These are phyloP conservation scores for Tilletia walkeri DNA, from an alignment of 1,284 basidiomycete species.

Conservation along the genomic window DNA sequence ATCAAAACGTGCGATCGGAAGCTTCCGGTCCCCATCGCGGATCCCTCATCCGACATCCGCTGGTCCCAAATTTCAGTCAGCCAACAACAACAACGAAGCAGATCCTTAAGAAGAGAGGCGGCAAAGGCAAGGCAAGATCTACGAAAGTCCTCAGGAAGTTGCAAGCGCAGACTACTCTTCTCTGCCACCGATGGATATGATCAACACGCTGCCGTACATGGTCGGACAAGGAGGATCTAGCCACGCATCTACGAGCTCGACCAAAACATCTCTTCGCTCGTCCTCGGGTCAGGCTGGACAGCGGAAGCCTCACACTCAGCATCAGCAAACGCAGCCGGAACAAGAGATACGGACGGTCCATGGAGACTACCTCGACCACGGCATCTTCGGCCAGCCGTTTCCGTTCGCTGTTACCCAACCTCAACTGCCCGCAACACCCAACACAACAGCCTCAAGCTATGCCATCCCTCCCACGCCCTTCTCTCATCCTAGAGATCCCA, in stretches of 20 bases:
- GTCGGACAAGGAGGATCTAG: background rate
- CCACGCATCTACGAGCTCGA: background rate
- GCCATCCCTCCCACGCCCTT: conserved; percentile 23
- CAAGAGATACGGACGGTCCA: background rate
- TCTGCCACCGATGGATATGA: background rate
- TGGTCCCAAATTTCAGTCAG: no score
- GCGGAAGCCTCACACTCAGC: background rate
- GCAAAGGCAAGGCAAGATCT: no score
- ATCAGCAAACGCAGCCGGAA: background rate
- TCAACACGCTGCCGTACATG: conserved; percentile 1
- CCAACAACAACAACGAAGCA: no score
- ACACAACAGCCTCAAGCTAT: background rate
- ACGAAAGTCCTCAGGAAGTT: no score
- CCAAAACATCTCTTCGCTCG: background rate
- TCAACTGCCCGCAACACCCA: background rate
- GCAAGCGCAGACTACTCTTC: background rate
- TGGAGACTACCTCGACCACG: no score
- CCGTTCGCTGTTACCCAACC: background rate
- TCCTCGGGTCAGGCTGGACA: no score
- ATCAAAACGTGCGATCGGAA: no score
- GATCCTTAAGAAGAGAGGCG: no score
- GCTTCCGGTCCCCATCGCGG: no score
- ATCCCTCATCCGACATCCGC: no score
- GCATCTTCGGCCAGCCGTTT: background rate
- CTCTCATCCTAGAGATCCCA: conserved; percentile 30